phyloP scores from a whole-genome alignment of 2,329 filamentous ascomycete genomes.

The Biscogniauxia sp. region DNA sequence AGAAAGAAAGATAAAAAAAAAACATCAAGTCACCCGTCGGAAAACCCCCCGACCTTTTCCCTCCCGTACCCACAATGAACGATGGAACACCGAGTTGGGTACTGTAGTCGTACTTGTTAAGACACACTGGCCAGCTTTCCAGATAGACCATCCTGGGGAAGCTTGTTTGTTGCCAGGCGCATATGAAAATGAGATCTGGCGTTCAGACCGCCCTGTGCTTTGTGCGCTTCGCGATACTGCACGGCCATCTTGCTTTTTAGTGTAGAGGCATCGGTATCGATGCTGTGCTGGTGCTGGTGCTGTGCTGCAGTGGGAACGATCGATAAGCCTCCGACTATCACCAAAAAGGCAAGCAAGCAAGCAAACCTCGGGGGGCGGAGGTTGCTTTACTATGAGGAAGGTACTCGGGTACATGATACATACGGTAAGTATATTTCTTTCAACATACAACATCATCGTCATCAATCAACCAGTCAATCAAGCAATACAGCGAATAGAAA shows the following conservation, averaged over 20 bases:
- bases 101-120: background rate
- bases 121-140: background rate
- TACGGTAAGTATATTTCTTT: no score
- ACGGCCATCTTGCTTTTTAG: background rate
- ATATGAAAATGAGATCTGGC: background rate
- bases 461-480: no score
- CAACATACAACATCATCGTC: no score
- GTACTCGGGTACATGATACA: background rate
- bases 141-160: background rate
- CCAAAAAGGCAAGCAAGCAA: background rate
- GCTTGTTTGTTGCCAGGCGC: background rate
- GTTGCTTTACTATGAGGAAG: background rate
- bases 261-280: background rate
- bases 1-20: background rate
- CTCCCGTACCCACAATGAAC: background rate
- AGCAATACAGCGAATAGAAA: background rate
- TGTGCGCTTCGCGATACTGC: background rate
- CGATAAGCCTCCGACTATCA: background rate
- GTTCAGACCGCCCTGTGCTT: background rate
- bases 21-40: background rate
- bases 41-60: background rate
- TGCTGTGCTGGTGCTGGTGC: no score
- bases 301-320: background rate
- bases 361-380: background rate
- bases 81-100: background rate